These are phyloP conservation scores for Cyberlindnera sargentensis DNA, from an alignment of 805 yeast genomes.

Conservation along the genomic window DNA sequence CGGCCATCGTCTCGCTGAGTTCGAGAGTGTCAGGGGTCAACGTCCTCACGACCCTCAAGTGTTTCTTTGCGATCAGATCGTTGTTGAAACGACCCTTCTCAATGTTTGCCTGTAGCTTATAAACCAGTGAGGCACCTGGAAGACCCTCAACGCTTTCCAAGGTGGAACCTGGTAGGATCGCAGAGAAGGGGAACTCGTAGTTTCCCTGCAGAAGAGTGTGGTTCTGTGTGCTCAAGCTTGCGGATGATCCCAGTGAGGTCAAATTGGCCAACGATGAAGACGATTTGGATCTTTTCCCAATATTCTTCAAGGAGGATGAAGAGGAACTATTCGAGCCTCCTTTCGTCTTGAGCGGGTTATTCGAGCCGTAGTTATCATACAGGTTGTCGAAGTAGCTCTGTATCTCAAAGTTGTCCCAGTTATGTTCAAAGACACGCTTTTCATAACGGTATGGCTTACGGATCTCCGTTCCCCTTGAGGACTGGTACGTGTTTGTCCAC, in stretches of 20 bases:
- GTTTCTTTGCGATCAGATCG: constrained; percentile 59
- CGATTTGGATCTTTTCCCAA: constrained; percentile 25
- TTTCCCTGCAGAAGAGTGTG: constrained; percentile 62
- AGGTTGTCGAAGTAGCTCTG: constrained; percentile 31
- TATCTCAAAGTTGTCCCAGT: constrained; percentile 66
- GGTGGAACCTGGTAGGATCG: constrained; percentile 75
- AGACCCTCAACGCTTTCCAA: constrained; percentile 89
- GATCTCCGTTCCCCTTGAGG: constrained; percentile 36
- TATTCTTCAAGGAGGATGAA: constrained; percentile 20
- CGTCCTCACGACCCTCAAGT: constrained; percentile 77
- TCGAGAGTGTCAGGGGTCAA: constrained; percentile 83
- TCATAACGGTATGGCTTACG: constrained; percentile 47
- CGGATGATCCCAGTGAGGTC: constrained; percentile 25
- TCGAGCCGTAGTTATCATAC: constrained; percentile 15
- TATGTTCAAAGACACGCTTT: constrained; percentile 63
- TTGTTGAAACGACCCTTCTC: constrained; percentile 77
- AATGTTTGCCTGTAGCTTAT: constrained; percentile 68
- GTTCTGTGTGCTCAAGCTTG: constrained; percentile 18
- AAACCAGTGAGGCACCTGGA: constrained; percentile 68
- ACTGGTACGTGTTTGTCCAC: constrained; percentile 50
- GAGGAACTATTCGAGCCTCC: constrained; percentile 18
- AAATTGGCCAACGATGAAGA: constrained; percentile 30
- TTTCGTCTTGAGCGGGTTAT: constrained; percentile 8
- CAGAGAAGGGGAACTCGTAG: constrained; percentile 85
- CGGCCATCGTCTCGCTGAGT: constrained; percentile 83